Conservation (phyloP, 164 flowering plant genomes). For the Macadamia tetraphylla region DNA sequence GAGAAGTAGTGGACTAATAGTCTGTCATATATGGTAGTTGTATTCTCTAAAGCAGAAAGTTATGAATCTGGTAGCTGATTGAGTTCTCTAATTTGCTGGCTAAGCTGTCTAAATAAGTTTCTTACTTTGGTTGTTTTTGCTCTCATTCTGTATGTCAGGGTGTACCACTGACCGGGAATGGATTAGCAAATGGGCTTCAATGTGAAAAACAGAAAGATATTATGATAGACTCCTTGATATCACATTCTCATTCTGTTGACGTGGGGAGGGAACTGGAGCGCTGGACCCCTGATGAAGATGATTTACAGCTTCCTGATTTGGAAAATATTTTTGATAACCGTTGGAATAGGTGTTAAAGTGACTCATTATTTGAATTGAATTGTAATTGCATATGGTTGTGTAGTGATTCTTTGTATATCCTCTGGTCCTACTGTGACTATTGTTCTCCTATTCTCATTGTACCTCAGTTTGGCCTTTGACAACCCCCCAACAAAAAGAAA, state of each 20-base stretch:
- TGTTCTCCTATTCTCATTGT: background rate
- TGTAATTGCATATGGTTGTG: background rate
- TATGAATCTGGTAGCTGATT: background rate
- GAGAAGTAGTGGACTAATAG: too few relatives aligned
- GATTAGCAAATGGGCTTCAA: slow-evolving; percentile 39
- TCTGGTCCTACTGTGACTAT: background rate
- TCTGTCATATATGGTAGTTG: too few relatives aligned
- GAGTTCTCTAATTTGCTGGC: background rate
- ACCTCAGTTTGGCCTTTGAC: too few relatives aligned
- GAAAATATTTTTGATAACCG: slow-evolving; percentile 76
- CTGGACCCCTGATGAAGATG: slow-evolving; percentile 90
- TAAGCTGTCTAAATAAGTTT: background rate
- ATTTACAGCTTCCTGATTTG: slow-evolving; percentile 66
- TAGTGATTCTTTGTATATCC: background rate
- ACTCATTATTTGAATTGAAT: background rate
- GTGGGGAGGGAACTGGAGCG: slow-evolving; percentile 71
- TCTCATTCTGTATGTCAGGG: slow-evolving; percentile 38
- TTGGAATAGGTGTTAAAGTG: slow-evolving; percentile 64
- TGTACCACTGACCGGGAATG: slow-evolving; percentile 57
- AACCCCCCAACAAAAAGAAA: too few relatives aligned
- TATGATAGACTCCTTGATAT: slow-evolving; percentile 75
- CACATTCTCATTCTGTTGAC: slow-evolving; percentile 63
- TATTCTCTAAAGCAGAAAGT: too few relatives aligned
- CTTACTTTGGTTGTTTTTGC: background rate
- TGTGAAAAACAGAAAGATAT: slow-evolving; percentile 58